A percentile compares a stretch with the other conserved stretches of the same genome.
Evolutionary conservation across 2,329 filamentous ascomycete genomes (phyloP).

Genomic region (Furcasterigmium furcatum): DNA sequence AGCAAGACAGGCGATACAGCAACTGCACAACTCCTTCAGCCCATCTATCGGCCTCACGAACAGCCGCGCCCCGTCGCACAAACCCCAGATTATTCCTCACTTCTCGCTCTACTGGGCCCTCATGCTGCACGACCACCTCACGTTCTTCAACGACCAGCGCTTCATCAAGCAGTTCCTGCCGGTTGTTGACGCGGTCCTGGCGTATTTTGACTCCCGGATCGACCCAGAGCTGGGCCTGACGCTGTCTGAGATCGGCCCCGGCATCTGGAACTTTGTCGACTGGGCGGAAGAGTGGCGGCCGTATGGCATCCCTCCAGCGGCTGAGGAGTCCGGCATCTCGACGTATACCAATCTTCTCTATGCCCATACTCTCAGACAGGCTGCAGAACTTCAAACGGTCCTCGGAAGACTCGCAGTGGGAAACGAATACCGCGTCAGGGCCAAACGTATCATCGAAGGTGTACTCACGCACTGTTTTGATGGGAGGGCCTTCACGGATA

Average conservation of each 20-base stretch:
- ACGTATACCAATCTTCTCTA: slow-evolving; percentile 37
- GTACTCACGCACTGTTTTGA: slow-evolving; percentile 26
- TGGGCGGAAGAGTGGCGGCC: slow-evolving; percentile 22
- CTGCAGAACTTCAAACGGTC: slow-evolving; percentile 23
- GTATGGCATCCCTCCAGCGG: slow-evolving; percentile 32
- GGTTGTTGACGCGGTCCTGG: slow-evolving; percentile 27
- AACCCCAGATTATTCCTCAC: slow-evolving; percentile 27
- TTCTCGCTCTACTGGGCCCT: slow-evolving; percentile 33
- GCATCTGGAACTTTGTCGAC: slow-evolving; percentile 31
- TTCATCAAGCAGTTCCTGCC: slow-evolving; percentile 11
- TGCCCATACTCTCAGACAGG: slow-evolving; percentile 27
- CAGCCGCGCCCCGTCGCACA: slow-evolving; percentile 29
- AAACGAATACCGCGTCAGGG: slow-evolving; percentile 23
- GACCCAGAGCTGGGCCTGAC: slow-evolving; percentile 8
- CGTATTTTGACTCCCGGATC: slow-evolving; percentile 19
- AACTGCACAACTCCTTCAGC: slow-evolving; percentile 17
- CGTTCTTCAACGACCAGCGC: slow-evolving; percentile 31
- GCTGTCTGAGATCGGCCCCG: slow-evolving; percentile 15
- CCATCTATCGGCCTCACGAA: slow-evolving; percentile 24
- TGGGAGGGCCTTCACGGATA: slow-evolving; percentile 28
- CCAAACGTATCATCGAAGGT: slow-evolving; percentile 16
- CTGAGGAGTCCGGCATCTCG: slow-evolving; percentile 29
- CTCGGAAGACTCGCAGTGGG: slow-evolving; percentile 27
- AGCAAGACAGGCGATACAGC: slow-evolving; percentile 23
- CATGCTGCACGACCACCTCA: slow-evolving; percentile 29